Evolutionary conservation across 2,329 filamentous ascomycete genomes (phyloP), one percentile per base, ranked within the genome.

Genomic region (Fusarium hostae): DNA sequence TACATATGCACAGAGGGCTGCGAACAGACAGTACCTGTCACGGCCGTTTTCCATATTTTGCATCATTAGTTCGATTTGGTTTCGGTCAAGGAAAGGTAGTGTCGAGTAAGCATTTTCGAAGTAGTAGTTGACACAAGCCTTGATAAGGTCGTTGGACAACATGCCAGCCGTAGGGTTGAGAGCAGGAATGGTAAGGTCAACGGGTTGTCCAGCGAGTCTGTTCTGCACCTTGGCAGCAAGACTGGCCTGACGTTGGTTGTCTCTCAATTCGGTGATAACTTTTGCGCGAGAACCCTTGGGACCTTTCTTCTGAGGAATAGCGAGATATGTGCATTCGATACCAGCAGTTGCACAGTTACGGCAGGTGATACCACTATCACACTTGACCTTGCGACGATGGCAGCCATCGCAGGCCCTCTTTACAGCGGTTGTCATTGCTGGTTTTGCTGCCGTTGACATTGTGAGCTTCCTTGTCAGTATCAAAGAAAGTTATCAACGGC

Each of bases 251-350:
- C 89, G 87, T 76, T 93, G 91, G 1, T 85, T 91, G 76, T 91
- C 90, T 72, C 91, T 87, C 67, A 94, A 80, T 77, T 93, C 91
- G 77, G 90, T 92, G 79, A 94, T 92, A 64, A 94, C 90, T 80
- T 93, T 94, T 55, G 92, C 92, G 67, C 91, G 85, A 35, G 90
- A 92, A 71, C 91, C 91, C 81, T 93, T 93, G 45, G 91, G 91
- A 3, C 91, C 91, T 79, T 93, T 93, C 83, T 93, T 93, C 82
- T 92, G 91, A 3, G 91, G 91, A 39, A 93, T 89, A 37, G 90
- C 89, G 82, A 92, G 90, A 85, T 93, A 94, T 34, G 91, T 93
- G 84, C 91, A 94, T 16, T 86, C 84, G 22, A 93, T 84, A 76
- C 89, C 86, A 10, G 91, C 89, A 11, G 90, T 88, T 16, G 86